These are phyloP conservation scores for Dactylellina cionopaga DNA, from an alignment of 2,329 filamentous ascomycete genomes.

Conservation along the genomic window DNA sequence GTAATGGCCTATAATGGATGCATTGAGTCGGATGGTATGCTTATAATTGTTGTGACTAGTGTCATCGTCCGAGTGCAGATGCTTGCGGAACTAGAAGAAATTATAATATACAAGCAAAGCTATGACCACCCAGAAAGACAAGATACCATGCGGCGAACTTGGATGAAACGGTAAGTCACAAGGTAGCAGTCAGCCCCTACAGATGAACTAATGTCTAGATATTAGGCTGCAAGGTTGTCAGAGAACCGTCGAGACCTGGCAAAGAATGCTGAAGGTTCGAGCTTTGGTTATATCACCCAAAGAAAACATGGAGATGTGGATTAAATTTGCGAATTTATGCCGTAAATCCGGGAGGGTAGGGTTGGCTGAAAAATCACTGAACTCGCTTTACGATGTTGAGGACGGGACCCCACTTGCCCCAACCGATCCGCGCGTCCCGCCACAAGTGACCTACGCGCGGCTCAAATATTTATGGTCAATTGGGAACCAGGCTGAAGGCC, in stretches of 20 bases:
- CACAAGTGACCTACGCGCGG: constrained; percentile 93
- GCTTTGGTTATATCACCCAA: constrained; percentile 89
- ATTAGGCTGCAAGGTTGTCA: constrained; percentile 84
- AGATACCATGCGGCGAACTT: constrained; percentile 88
- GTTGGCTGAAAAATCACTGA: constrained; percentile 92
- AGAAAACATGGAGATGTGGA: constrained; percentile 99
- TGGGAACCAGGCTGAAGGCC: constrained; percentile 72
- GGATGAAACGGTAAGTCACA: constrained; percentile 76
- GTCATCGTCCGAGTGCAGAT: constrained; percentile 99
- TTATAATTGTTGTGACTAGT: constrained; percentile 10
- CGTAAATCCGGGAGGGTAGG: constrained; percentile 95
- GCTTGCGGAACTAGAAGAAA: constrained; percentile 97
- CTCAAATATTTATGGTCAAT: constrained; percentile 97
- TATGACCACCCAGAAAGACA: constrained; percentile 81
- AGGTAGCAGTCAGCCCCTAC: neutral
- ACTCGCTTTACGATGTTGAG: constrained; percentile 82
- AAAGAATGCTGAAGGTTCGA: constrained; percentile 94
- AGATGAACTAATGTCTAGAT: neutral
- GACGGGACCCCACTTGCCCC: constrained; percentile 63
- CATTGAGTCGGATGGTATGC: neutral
- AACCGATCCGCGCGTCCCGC: constrained; percentile 67
- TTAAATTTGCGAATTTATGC: constrained; percentile 98
- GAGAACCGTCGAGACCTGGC: constrained; percentile 97
- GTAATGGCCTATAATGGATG: neutral
- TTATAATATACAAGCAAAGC: constrained; percentile 96